These are phyloP conservation scores for Colletotrichum tropicale DNA, from an alignment of 2,329 filamentous ascomycete species.

Conservation along the genomic window DNA sequence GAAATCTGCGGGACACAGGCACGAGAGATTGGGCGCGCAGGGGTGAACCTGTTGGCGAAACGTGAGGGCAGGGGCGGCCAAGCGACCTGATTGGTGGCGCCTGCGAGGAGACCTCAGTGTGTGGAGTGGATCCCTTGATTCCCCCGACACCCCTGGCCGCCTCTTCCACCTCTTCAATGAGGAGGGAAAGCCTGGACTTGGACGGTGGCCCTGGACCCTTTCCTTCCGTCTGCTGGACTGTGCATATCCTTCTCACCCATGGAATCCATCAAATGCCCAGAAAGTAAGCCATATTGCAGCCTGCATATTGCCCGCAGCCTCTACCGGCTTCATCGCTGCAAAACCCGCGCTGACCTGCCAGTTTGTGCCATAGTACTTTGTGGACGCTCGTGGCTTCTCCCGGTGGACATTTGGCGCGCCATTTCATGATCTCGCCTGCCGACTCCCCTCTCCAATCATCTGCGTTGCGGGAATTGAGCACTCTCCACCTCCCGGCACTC, in stretches of 20 bases:
- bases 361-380: neutral
- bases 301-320: neutral
- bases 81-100: neutral
- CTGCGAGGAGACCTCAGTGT: neutral
- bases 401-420: neutral
- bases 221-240: neutral
- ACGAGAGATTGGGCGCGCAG: conserved; percentile 18
- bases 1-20: conserved; percentile 20
- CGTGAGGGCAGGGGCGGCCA: neutral
- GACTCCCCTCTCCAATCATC: neutral
- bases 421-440: neutral
- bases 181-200: neutral
- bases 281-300: neutral
- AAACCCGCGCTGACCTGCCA: neutral
- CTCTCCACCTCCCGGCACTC: neutral
- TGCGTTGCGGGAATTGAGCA: neutral
- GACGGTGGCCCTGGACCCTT: neutral
- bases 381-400: neutral
- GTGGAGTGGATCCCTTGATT: conserved; percentile 14
- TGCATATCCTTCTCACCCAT: neutral
- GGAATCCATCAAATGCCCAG: neutral
- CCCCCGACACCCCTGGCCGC: conserved; percentile 15
- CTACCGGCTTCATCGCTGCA: neutral
- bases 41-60: conserved; percentile 14
- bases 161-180: too few species aligned